These are phyloP conservation scores for Parmelia sp. DNA, from an alignment of 495 filamentous ascomycete genomes.

Conservation along the genomic window DNA sequence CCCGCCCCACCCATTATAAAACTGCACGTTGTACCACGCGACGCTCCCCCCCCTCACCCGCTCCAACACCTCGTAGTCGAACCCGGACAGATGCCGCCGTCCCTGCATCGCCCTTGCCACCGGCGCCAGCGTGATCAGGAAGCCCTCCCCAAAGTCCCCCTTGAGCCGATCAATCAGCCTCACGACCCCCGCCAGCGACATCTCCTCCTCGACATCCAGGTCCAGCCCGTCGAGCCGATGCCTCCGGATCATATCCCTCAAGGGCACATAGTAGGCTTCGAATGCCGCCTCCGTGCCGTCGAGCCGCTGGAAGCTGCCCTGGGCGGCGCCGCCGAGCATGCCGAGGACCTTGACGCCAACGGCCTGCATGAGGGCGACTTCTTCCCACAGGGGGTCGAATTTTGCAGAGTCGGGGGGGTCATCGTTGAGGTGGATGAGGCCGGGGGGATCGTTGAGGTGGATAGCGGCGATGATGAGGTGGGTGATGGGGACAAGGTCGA, in stretches of 20 bases:
- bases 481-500: constrained; percentile 40
- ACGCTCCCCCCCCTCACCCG: constrained; percentile 57
- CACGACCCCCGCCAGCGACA: constrained; percentile 62
- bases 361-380: constrained; percentile 57
- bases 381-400: constrained; percentile 59
- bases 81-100: constrained; percentile 62
- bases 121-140: constrained; percentile 72
- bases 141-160: constrained; percentile 60
- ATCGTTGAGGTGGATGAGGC: constrained; percentile 67
- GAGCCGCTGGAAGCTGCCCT: constrained; percentile 60
- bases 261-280: constrained; percentile 58
- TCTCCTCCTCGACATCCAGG: constrained; percentile 75
- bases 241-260: constrained; percentile 52
- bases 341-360: constrained; percentile 65
- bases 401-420: constrained; percentile 53
- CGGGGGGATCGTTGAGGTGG: constrained; percentile 59
- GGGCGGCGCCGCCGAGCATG: constrained; percentile 78
- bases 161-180: constrained; percentile 67
- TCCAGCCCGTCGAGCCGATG: constrained; percentile 65
- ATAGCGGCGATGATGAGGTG: constrained; percentile 76
- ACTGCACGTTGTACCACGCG: constrained; percentile 77
- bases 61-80: constrained; percentile 64
- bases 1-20: constrained; percentile 78
- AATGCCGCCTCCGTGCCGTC: constrained; percentile 54
- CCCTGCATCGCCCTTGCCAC: constrained; percentile 65